Percentiles rank a stretch among this genome's conserved stretches.
Evolutionary conservation across 352 stramenopile species (phyloP).

Genomic region (Pilasporangium apinafurcum): DNA sequence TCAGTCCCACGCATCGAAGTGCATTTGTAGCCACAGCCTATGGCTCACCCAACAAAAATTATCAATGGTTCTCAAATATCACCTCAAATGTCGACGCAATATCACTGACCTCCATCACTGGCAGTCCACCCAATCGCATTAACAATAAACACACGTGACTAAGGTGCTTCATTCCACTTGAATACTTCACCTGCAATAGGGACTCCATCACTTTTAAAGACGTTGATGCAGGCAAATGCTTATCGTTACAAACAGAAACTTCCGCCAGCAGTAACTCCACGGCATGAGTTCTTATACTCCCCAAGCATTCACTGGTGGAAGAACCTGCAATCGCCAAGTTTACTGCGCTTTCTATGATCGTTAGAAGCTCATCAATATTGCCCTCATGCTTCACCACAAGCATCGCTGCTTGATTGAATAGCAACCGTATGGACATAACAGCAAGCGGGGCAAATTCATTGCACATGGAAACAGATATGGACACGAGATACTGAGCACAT

Average conservation of each 20-base stretch:
- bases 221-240: not conserved
- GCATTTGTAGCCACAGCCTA: conserved; percentile 16
- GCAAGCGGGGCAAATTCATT: conserved; percentile 19
- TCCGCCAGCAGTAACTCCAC: conserved; percentile 23
- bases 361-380: conserved; percentile 20
- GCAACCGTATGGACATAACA: conserved; percentile 23
- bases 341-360: conserved; percentile 20
- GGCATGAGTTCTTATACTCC: not conserved
- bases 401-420: conserved; percentile 31
- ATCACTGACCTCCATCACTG: conserved; percentile 33
- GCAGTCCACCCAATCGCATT: conserved; percentile 20
- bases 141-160: conserved; percentile 30
- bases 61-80: no score
- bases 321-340: not conserved
- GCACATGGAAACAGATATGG: conserved; percentile 14
- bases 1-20: conserved; percentile 10
- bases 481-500: conserved; percentile 30
- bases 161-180: conserved; percentile 12
- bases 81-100: no score
- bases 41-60: no score
- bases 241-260: conserved; percentile 8
- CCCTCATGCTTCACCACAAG: conserved; percentile 20
- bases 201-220: conserved; percentile 28
- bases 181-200: conserved; percentile 20
- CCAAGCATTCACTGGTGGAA: not conserved